These are phyloP conservation scores for Podaxis rugospora DNA, from an alignment of 768 basidiomycete species.

Conservation along the genomic window DNA sequence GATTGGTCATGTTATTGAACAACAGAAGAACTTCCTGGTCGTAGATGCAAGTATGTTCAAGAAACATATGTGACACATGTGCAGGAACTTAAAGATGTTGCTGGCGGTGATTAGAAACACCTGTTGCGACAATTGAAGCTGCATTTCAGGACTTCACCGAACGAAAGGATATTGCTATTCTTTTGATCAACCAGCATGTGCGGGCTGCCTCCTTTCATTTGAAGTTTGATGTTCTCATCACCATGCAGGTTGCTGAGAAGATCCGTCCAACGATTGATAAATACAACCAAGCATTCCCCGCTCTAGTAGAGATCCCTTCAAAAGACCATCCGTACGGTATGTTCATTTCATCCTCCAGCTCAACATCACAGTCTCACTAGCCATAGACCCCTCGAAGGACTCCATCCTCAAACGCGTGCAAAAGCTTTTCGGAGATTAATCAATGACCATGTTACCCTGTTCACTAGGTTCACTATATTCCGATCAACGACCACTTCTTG, in stretches of 20 bases:
- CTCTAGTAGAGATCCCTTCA: slow-evolving; percentile 94
- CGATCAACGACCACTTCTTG: background rate
- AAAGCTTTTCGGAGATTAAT: slow-evolving; percentile 90
- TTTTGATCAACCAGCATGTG: slow-evolving; percentile 98
- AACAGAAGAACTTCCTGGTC: slow-evolving; percentile 93
- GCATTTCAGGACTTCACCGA: slow-evolving; percentile 94
- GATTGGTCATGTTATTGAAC: slow-evolving; percentile 84
- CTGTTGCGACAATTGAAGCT: slow-evolving; percentile 83
- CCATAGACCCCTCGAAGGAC: slow-evolving; percentile 88
- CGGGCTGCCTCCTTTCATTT: slow-evolving; percentile 23
- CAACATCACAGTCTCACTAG: background rate
- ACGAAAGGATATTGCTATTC: slow-evolving; percentile 91
- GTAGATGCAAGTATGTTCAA: slow-evolving; percentile 83
- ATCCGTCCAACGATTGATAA: slow-evolving; percentile 93
- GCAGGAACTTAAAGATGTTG: background rate
- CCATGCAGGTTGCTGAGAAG: slow-evolving; percentile 85
- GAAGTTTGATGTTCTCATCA: background rate
- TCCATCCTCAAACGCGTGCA: slow-evolving; percentile 95
- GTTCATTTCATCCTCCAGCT: background rate
- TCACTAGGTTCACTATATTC: background rate
- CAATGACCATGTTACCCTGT: slow-evolving; percentile 7
- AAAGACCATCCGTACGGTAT: slow-evolving; percentile 98
- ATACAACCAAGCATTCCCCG: slow-evolving; percentile 95
- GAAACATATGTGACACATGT: background rate
- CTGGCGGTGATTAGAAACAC: slow-evolving; percentile 61